Base-by-base conservation (phyloP, 2,329 filamentous ascomycete species). In the Cladosporium sp. region DNA sequence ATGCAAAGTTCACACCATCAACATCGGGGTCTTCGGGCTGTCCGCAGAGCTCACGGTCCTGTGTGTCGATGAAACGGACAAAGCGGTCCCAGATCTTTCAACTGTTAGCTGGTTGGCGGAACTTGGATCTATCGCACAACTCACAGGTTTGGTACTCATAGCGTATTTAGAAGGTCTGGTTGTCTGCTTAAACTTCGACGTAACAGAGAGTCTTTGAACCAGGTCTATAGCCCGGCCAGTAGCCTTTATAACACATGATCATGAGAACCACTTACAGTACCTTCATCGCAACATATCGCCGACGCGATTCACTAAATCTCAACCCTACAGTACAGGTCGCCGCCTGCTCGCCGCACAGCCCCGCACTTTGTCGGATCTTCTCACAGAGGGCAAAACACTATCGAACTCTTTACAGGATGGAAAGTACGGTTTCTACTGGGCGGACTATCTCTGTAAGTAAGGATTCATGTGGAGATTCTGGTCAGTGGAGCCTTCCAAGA, bases 1-100 rank as follows among this genome's bases (percentile, higher is more conserved):
- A 74, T 25, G 78, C 74, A 66, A 86, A 81, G 30, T 21, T 23
- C 32, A 7, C 43, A 58, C 56, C 56, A 32, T 58, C 56, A 43
- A 58, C 23, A 46, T 58, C 11, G 2, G 21, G 32, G 14, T 58
- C 56, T 43, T 58, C 56, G 11, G 56, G 56, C 34, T 58, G 32
- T 5, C 56, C 56, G 7, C 56, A 58, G 28, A 39, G 56, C 32
- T 58, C 56, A 25, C 32, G 56, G 11, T 39, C 34, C 28, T 58
- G 32, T 25, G 56, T 26, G 14, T 58, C 56, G 32, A 39, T 10
- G 32, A 58, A 58, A 26, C 56, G 56, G n/a, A 58, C 34, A 21
- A 58, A 58, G 32, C 56, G 56, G 14, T 36, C 18, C 56, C 56
- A 58, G 32, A 25, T 30, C 49, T 54, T 30, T 28, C 11, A 11